These are phyloP conservation scores for Nicotiana sylvestris DNA, from an alignment of 257 asterid genomes.

Conservation along the genomic window DNA sequence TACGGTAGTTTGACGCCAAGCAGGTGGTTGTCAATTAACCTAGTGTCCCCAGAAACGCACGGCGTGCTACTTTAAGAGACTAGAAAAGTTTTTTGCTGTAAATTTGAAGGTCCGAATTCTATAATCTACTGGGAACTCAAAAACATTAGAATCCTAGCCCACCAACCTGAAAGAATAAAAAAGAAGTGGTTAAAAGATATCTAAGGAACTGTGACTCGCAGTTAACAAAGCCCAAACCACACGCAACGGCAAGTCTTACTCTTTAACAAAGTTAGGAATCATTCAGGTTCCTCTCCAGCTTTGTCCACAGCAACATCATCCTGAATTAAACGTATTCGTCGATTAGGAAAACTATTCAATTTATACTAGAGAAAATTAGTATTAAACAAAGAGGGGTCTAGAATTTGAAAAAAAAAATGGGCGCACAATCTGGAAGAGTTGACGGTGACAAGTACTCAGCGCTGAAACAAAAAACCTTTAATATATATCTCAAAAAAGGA, in stretches of 20 bases:
- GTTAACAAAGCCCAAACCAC: not conserved
- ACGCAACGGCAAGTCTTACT: constrained; percentile 31
- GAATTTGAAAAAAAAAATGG: not conserved
- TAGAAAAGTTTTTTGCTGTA: constrained; percentile 15
- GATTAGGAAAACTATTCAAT: not conserved
- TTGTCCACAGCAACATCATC: constrained; percentile 24
- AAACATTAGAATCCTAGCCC: constrained; percentile 21
- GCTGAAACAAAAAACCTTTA: not conserved
- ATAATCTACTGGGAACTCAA: constrained; percentile 8
- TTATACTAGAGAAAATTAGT: no score
- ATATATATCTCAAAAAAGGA: not conserved
- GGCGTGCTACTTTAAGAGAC: constrained; percentile 20
- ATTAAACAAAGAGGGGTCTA: not conserved
- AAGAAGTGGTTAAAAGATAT: not conserved
- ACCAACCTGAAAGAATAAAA: constrained; percentile 28
- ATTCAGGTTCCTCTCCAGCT: constrained; percentile 42
- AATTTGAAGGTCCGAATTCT: not conserved
- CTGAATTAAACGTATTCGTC: constrained; percentile 18
- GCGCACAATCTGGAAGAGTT: not conserved
- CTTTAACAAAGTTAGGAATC: not conserved
- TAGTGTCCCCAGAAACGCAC: constrained; percentile 31
- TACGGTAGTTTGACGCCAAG: constrained; percentile 23
- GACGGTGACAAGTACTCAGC: not conserved
- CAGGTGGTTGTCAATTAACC: constrained; percentile 29
- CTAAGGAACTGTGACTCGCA: not conserved